Conservation (phyloP, 768 basidiomycete species). For the Russula virescens region DNA sequence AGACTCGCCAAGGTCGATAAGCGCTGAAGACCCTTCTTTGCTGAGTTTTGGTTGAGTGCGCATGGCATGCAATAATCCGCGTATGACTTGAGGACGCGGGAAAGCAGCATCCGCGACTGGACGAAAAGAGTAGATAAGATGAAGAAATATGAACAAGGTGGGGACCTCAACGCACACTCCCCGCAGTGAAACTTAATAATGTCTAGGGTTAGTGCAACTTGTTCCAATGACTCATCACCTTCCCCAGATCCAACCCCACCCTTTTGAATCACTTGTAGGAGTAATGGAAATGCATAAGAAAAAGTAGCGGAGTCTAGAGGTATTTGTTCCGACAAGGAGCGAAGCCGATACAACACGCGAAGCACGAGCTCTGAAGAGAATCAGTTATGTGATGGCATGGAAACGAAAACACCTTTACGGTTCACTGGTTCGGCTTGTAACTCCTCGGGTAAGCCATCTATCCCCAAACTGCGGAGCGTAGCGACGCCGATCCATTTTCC, state of each 20-base stretch:
- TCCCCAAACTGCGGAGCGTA: conserved; percentile 65
- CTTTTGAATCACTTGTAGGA: conserved; percentile 57
- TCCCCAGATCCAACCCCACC: conserved; percentile 65
- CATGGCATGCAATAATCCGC: conserved; percentile 66
- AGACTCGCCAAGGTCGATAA: conserved; percentile 77
- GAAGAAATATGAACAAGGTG: not conserved
- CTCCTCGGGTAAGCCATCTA: conserved; percentile 64
- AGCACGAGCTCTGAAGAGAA: conserved; percentile 58
- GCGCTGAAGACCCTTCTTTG: conserved; percentile 75
- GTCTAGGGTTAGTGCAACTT: conserved; percentile 67
- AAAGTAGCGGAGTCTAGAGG: conserved; percentile 85
- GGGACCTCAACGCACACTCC: conserved; percentile 52
- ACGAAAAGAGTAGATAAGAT: conserved; percentile 5
- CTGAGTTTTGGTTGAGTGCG: conserved; percentile 71
- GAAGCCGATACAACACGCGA: conserved; percentile 80
- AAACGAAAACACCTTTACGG: conserved; percentile 35
- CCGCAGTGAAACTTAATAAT: conserved; percentile 65
- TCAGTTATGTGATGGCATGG: not conserved
- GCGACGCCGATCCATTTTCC: conserved; percentile 77
- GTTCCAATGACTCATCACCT: conserved; percentile 73
- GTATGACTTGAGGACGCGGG: conserved; percentile 66
- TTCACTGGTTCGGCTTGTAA: conserved; percentile 65
- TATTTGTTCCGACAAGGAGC: conserved; percentile 71
- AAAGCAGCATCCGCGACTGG: conserved; percentile 66
- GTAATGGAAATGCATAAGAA: conserved; percentile 70